Evolutionary conservation across 2,329 filamentous ascomycete genomes (phyloP).

Genomic region (Cryphonectria nitschkei): DNA sequence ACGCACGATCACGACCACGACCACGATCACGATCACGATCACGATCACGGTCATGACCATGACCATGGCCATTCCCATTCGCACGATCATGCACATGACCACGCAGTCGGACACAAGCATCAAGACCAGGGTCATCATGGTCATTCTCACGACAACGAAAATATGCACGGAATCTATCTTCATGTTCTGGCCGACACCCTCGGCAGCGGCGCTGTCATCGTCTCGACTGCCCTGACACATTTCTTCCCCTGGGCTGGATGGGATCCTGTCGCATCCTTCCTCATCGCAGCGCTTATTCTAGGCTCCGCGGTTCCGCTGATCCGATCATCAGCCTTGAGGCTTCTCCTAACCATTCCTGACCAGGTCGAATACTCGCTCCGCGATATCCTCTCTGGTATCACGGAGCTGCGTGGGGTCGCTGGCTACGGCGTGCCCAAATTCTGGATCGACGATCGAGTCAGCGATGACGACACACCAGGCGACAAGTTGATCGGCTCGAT

Average conservation of each 20-base stretch:
- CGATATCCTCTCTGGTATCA: constrained; percentile 82
- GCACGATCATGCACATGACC: constrained; percentile 57
- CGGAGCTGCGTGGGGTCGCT: constrained; percentile 79
- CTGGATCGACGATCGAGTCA: constrained; percentile 78
- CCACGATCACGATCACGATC: constrained; percentile 59
- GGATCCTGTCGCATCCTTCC: constrained; percentile 90
- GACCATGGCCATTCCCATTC: constrained; percentile 41
- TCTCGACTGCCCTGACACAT: constrained; percentile 86
- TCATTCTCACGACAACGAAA: constrained; percentile 83
- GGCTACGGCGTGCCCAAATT: constrained; percentile 88
- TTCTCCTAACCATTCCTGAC: constrained; percentile 83
- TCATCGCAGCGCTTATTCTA: constrained; percentile 93
- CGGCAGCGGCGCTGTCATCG: constrained; percentile 91
- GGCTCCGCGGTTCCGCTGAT: constrained; percentile 90
- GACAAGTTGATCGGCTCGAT: constrained; percentile 78
- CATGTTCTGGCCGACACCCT: constrained; percentile 95
- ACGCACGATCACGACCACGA: constrained; percentile 42
- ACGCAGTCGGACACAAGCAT: constrained; percentile 36
- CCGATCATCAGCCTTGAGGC: constrained; percentile 76
- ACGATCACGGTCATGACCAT: constrained; percentile 77
- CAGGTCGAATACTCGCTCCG: constrained; percentile 86
- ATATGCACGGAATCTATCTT: constrained; percentile 96
- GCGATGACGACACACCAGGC: constrained; percentile 43
- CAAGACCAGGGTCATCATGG: constrained; percentile 32
- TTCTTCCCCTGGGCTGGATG: constrained; percentile 90